Base-by-base conservation (phyloP, 768 basidiomycete species). In the Suillus alpinus region DNA sequence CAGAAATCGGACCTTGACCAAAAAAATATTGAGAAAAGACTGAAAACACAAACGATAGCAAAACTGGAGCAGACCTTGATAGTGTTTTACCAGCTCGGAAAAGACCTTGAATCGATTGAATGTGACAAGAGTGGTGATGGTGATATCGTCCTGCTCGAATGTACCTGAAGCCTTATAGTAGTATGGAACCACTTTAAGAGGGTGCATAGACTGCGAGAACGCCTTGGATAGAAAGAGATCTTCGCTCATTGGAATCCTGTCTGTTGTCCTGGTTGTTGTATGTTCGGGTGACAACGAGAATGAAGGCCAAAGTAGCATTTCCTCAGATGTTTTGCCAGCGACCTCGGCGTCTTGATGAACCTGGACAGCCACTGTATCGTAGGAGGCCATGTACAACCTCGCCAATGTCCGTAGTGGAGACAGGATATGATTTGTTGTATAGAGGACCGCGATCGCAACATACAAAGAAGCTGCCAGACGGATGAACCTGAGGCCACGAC, bases 111-210 rank as follows among this genome's bases (percentile, higher is more conserved):
- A 88, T 18, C 93, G 81, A 65, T 90, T 88, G 67, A 83, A 85
- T 2, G 93, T 94, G 39, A 94, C 87, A 36, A 94, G 80, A 0
- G 93, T 95, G 0, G 93, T 91, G 59, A 95, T 85, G 2, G 93
- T 94, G 56, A 95, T 85, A 63, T 93, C 92, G 40, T 88, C 81
- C 34, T 73, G 66, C 52, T 85, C 79, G 63, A 87, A 81, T 12
- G 68, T 65, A 2, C 81, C 82, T 12, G 80, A 78, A 2, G 89
- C 90, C 56, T 84, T 83, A 70, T 91, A 92, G 73, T 89, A 93
- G 76, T 87, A 95, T 0, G 93, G 93, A 23, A 91, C 80, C 58
- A 93, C 84, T 64, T 86, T 85, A 67, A 82, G 87, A 0, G 92
- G 92, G 40, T 83, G 82, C 82, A 90, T 84, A 23, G 85, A 84